Evolutionary conservation across 1,284 basidiomycete genomes (phyloP).

Genomic region (Ustilago tritici): DNA sequence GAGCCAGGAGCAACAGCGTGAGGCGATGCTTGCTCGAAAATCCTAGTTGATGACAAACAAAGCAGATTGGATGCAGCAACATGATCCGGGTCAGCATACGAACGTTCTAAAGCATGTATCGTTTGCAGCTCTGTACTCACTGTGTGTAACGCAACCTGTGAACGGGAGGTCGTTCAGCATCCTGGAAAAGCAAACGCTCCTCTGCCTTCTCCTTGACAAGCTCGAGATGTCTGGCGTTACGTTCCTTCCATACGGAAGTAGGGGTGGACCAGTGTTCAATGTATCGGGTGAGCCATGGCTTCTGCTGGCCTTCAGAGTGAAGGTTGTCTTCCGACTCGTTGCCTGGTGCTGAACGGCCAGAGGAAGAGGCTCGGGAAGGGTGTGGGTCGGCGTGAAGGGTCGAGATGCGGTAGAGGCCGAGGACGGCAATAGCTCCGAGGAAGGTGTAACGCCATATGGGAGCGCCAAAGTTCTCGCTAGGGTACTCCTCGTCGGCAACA

Average conservation of each 20-base stretch:
- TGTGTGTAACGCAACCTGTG: slow-evolving; percentile 55
- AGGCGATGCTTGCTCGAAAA: slow-evolving; percentile 64
- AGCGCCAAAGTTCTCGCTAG: slow-evolving; percentile 50
- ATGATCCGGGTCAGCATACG: not conserved
- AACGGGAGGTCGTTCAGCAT: slow-evolving; percentile 62
- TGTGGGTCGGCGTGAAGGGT: slow-evolving; percentile 53
- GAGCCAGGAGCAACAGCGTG: slow-evolving; percentile 53
- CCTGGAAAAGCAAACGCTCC: slow-evolving; percentile 59
- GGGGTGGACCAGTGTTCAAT: slow-evolving; percentile 58
- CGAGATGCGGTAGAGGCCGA: slow-evolving; percentile 58
- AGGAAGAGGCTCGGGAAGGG: slow-evolving; percentile 52
- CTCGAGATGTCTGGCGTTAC: slow-evolving; percentile 54
- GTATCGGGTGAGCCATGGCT: slow-evolving; percentile 65
- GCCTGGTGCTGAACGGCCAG: slow-evolving; percentile 51
- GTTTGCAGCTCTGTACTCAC: slow-evolving; percentile 36
- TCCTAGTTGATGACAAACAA: slow-evolving; percentile 23
- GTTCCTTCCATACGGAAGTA: slow-evolving; percentile 50
- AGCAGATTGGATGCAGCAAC: not conserved
- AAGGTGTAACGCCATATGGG: slow-evolving; percentile 63
- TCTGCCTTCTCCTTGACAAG: slow-evolving; percentile 56
- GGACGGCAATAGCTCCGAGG: slow-evolving; percentile 43
- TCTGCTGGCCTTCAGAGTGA: slow-evolving; percentile 37
- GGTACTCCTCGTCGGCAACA: slow-evolving; percentile 41
- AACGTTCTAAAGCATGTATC: not conserved
- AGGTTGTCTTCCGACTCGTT: slow-evolving; percentile 57